Conservation (phyloP, 495 filamentous ascomycete genomes). For the Neurospora sp. region DNA sequence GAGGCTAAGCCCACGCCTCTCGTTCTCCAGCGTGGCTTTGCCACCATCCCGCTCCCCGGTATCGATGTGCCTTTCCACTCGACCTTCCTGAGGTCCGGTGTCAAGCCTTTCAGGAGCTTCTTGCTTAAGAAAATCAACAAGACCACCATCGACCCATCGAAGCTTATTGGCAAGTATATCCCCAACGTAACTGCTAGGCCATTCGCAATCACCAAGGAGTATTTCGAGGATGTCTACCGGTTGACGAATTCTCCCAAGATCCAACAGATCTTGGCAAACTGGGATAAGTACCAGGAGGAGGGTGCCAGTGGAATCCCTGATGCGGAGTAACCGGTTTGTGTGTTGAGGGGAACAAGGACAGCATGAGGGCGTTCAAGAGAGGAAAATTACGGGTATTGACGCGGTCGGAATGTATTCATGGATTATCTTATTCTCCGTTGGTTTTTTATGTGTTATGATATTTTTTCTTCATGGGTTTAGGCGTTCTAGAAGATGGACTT, state of each 20-base stretch:
- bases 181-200: constrained; percentile 95
- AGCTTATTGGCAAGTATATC: constrained; percentile 96
- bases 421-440: not conserved
- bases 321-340: not conserved
- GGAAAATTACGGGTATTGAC: not conserved
- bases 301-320: constrained; percentile 1
- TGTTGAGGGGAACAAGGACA: not conserved
- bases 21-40: constrained; percentile 84
- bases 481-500: not conserved
- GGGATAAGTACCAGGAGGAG: constrained; percentile 48
- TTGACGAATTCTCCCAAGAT: constrained; percentile 91
- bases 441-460: not conserved
- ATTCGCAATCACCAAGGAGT: constrained; percentile 93
- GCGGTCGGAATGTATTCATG: not conserved
- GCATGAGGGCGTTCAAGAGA: not conserved
- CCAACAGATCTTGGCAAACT: constrained; percentile 78
- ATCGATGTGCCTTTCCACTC: constrained; percentile 99
- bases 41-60: constrained; percentile 90
- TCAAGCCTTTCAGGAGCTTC: constrained; percentile 97
- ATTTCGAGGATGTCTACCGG: constrained; percentile 95
- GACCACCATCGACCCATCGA: constrained; percentile 91
- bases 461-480: not conserved
- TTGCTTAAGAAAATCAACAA: constrained; percentile 99
- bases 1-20: constrained; percentile 79
- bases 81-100: constrained; percentile 91